These are phyloP conservation scores for Dothiorella sarmentorum DNA, from an alignment of 2,329 filamentous ascomycete species.

Conservation along the genomic window DNA sequence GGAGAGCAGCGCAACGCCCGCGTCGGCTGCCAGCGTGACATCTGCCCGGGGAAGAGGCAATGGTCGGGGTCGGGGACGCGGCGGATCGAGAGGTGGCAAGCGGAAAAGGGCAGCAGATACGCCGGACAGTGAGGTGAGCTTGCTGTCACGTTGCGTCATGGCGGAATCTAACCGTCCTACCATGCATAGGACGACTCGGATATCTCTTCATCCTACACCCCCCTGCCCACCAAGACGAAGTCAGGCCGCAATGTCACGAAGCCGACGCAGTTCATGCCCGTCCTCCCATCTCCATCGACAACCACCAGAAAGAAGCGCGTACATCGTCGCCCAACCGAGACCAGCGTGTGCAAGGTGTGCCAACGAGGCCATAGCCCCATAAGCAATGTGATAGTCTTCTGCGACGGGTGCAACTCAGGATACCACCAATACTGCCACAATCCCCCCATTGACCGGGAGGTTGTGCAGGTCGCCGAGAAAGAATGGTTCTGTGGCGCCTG, in stretches of 20 bases:
- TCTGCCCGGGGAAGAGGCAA: constrained; percentile 35
- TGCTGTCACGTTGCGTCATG: constrained; percentile 6
- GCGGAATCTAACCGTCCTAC: constrained; percentile 6
- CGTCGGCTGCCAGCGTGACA: constrained; percentile 23
- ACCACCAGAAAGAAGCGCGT: constrained; percentile 46
- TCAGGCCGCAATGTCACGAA: constrained; percentile 71
- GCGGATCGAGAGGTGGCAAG: constrained; percentile 37
- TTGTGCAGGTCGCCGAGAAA: constrained; percentile 62
- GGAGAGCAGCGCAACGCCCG: constrained; percentile 19
- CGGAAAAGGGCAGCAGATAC: constrained; percentile 39
- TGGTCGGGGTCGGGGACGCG: constrained; percentile 37
- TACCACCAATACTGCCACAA: constrained; percentile 84
- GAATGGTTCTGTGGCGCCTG: constrained; percentile 72
- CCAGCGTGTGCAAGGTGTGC: constrained; percentile 67
- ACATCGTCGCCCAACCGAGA: constrained; percentile 31
- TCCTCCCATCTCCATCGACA: constrained; percentile 47
- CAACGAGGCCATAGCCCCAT: constrained; percentile 66
- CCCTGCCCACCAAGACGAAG: constrained; percentile 65
- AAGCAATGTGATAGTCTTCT: constrained; percentile 82
- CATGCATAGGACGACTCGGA: constrained; percentile 33
- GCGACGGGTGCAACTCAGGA: constrained; percentile 72
- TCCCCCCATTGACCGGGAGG: constrained; percentile 67
- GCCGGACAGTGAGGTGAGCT: constrained; percentile 34
- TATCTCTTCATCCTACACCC: constrained; percentile 47
- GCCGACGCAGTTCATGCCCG: constrained; percentile 60